Evolutionary conservation across 257 asterid genomes (phyloP).

Genomic region (Plectranthus barbatus): DNA sequence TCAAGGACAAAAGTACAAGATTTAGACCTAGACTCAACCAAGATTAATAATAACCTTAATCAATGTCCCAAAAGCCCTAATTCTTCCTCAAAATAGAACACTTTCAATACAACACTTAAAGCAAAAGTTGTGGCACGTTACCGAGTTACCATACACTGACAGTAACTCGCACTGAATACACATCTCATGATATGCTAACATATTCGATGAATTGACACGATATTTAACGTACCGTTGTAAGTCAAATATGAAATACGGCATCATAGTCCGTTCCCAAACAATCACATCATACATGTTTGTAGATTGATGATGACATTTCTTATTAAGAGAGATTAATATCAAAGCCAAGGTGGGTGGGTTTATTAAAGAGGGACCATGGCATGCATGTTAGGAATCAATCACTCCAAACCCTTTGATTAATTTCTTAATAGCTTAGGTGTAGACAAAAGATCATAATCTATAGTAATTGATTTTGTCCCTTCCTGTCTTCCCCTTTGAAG

Average conservation of each 20-base stretch:
- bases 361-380: constrained; percentile 10
- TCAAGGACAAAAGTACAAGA: constrained; percentile 1
- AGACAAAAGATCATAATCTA: constrained; percentile 32
- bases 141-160: neutral
- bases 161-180: neutral
- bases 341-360: constrained; percentile 13
- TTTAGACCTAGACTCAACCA: neutral
- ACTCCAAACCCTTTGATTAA: constrained; percentile 14
- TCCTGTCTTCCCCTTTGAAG: constrained; percentile 21
- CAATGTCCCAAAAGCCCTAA: constrained; percentile 2
- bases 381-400: constrained; percentile 49
- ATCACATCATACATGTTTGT: neutral
- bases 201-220: too few species aligned
- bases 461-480: constrained; percentile 36
- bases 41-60: constrained; percentile 14
- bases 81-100: constrained; percentile 12
- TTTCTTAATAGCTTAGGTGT: constrained; percentile 14
- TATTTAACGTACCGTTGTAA: neutral
- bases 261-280: neutral
- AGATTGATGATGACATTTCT: neutral
- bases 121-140: too few species aligned
- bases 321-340: too few species aligned
- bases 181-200: neutral
- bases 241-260: neutral
- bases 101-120: constrained; percentile 14